These are phyloP conservation scores for Coniochaeta prunicola DNA, from an alignment of 2,329 filamentous ascomycete genomes.

Conservation along the genomic window DNA sequence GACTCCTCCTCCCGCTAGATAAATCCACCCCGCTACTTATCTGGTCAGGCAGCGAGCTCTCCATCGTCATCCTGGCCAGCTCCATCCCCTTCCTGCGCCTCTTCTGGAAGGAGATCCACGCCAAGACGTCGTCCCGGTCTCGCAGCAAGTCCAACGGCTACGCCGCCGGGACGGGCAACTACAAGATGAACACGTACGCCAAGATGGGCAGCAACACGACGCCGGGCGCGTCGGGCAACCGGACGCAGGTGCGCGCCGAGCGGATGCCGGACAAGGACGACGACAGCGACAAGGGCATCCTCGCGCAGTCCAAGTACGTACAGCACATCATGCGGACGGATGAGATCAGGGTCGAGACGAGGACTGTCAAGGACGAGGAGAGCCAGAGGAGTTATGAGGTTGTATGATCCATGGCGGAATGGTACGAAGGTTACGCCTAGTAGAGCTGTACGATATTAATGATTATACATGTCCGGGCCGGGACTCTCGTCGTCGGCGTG, in stretches of 20 bases:
- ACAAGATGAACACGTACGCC: neutral
- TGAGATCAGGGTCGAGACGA: neutral
- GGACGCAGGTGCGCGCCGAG: neutral
- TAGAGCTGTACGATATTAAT: no score
- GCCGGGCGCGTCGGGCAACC: neutral
- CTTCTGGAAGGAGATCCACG: constrained; percentile 1
- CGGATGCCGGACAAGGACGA: neutral
- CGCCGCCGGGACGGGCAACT: neutral
- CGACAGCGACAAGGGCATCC: neutral
- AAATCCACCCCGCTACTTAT: constrained; percentile 1
- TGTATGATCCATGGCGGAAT: no score
- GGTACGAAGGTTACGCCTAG: no score
- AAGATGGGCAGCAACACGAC: neutral
- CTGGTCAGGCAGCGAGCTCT: constrained; percentile 1
- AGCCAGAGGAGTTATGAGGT: no score
- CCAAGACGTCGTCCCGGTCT: neutral
- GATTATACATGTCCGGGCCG: no score
- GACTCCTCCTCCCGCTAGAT: neutral
- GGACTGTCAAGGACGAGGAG: neutral
- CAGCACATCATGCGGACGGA: neutral
- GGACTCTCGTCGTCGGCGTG: no score
- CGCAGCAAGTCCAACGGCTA: neutral
- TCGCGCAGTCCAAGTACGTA: neutral
- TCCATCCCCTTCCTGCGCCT: constrained; percentile 3
- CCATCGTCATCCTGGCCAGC: constrained; percentile 1